phyloP scores from a whole-genome alignment of 306 rosid genomes.

The Fragaria iinumae region DNA sequence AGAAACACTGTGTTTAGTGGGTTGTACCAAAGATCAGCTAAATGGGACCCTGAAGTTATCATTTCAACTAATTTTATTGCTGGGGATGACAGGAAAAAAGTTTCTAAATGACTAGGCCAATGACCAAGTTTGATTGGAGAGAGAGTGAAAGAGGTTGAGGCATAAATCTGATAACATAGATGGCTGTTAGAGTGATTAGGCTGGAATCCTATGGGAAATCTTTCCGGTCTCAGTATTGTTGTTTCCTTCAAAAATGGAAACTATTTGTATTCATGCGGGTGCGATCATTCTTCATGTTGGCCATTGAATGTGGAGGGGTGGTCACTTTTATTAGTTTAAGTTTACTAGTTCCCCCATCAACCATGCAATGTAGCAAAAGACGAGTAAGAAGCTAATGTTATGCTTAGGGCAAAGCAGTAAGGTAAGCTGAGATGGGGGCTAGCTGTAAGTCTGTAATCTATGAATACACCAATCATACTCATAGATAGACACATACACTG shows the following conservation, averaged over 20 bases:
- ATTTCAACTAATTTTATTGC: conserved; percentile 8
- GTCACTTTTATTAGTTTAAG: neutral
- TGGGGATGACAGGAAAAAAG: neutral
- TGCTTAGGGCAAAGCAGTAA: neutral
- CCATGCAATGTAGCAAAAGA: neutral
- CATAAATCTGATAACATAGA: neutral
- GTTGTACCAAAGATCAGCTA: neutral
- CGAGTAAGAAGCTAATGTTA: neutral
- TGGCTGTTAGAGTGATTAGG: conserved; percentile 9
- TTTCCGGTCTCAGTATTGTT: conserved; percentile 8
- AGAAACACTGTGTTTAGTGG: conserved; percentile 2
- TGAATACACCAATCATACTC: neutral
- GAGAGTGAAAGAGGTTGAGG: neutral
- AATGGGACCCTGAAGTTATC: conserved; percentile 7
- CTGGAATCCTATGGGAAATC: neutral
- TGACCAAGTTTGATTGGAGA: conserved; percentile 8
- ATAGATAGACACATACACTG: neutral
- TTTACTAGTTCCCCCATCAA: neutral
- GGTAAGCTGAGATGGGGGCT: neutral
- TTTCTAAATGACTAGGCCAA: neutral
- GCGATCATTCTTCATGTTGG: conserved; percentile 17
- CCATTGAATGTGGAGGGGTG: neutral
- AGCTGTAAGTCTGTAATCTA: neutral
- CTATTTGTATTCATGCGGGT: neutral
- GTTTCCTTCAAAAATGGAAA: conserved; percentile 10